Conservation (phyloP, 257 asterid species). For the Thymus quinquecostatus region DNA sequence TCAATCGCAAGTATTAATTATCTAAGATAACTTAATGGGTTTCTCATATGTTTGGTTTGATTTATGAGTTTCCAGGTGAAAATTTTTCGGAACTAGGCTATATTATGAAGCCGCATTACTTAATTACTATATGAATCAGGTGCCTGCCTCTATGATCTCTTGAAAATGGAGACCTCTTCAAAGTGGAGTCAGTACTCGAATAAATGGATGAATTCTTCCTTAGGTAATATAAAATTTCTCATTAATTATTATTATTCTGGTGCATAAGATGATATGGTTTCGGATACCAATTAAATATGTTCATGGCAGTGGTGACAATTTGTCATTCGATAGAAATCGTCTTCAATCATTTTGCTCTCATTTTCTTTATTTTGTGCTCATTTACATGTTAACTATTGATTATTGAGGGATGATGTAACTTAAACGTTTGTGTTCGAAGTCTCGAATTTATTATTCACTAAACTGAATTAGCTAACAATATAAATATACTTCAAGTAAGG, state of each 20-base stretch:
- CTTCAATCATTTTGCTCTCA: not conserved
- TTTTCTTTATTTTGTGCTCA: not conserved
- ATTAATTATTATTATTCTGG: not conserved
- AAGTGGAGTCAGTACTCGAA: constrained; percentile 37
- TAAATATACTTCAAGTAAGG: too few species aligned
- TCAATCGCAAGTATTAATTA: not conserved
- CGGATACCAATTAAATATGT: too few species aligned
- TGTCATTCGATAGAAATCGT: not conserved
- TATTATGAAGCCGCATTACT: not conserved
- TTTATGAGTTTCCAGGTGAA: not conserved
- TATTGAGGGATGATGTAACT: not conserved
- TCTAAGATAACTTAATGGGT: not conserved
- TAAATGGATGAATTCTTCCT: constrained; percentile 34
- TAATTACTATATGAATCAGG: constrained; percentile 41
- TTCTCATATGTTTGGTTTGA: not conserved
- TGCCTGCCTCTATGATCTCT: constrained; percentile 58
- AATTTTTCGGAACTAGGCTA: not conserved
- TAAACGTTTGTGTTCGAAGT: too few species aligned
- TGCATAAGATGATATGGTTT: not conserved
- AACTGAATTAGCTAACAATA: too few species aligned
- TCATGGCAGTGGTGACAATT: not conserved
- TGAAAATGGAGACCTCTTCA: constrained; percentile 58
- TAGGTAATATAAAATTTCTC: constrained; percentile 32
- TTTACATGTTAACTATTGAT: not conserved
- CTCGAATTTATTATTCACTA: too few species aligned